Evolutionary conservation across 2,329 filamentous ascomycete species (phyloP).

Genomic region (Diplodia corticola): DNA sequence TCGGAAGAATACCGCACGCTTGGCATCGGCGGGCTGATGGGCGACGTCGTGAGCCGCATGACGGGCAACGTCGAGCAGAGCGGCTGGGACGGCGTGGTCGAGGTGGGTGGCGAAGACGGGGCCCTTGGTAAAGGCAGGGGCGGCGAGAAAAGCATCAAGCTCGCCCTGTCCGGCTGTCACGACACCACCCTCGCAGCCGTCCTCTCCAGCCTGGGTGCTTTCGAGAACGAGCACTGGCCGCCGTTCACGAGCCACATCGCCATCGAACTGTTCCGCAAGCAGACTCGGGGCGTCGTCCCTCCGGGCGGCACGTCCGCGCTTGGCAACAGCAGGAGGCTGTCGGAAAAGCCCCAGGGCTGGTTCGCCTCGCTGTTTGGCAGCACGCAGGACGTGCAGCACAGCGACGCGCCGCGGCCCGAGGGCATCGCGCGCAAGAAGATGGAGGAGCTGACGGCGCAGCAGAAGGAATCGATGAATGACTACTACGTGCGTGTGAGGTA

Average conservation of each 20-base stretch:
- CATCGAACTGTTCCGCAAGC: conserved; percentile 78
- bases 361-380: conserved; percentile 21
- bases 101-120: conserved; percentile 39
- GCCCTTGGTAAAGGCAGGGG: conserved; percentile 44
- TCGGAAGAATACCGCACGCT: conserved; percentile 83
- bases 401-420: conserved; percentile 25
- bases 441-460: conserved; percentile 55
- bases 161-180: conserved; percentile 83
- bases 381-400: background rate
- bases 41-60: conserved; percentile 69
- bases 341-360: conserved; percentile 13
- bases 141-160: conserved; percentile 60
- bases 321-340: background rate
- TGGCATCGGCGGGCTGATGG: conserved; percentile 81
- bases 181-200: conserved; percentile 87
- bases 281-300: conserved; percentile 31
- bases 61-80: conserved; percentile 37
- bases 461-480: conserved; percentile 64
- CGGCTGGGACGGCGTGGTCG: conserved; percentile 42
- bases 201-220: conserved; percentile 76
- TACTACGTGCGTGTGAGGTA: conserved; percentile 91
- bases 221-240: conserved; percentile 74
- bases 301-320: conserved; percentile 25
- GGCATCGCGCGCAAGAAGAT: conserved; percentile 63
- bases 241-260: conserved; percentile 92